Conservation (phyloP, 2,329 filamentous ascomycete species). For the Fusarium protoensiforme region DNA sequence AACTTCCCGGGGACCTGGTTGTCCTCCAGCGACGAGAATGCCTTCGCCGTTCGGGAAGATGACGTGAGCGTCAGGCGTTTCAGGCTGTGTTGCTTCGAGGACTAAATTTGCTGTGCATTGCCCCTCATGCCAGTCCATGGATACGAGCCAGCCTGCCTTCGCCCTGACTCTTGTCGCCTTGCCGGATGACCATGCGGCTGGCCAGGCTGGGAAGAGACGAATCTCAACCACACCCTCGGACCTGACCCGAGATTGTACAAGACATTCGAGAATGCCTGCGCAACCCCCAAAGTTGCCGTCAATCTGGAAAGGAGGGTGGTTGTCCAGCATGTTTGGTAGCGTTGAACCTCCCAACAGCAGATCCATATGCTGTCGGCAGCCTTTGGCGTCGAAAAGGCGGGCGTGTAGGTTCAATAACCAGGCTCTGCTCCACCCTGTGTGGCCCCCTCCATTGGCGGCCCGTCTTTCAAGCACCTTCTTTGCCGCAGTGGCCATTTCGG, state of each 20-base stretch:
- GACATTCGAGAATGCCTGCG: slow-evolving; percentile 35
- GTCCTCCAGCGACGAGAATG: not conserved
- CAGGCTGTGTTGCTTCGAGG: slow-evolving; percentile 3
- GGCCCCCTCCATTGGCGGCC: slow-evolving; percentile 52
- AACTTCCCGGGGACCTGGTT: not conserved
- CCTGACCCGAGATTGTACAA: slow-evolving; percentile 30
- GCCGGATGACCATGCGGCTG: slow-evolving; percentile 16
- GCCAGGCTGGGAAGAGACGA: slow-evolving; percentile 31
- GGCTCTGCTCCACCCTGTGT: slow-evolving; percentile 63
- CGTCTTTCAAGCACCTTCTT: slow-evolving; percentile 43
- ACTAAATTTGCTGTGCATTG: not conserved
- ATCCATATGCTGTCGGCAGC: slow-evolving; percentile 29
- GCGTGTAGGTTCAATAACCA: slow-evolving; percentile 63
- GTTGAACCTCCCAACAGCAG: slow-evolving; percentile 27
- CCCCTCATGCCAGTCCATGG: slow-evolving; percentile 23
- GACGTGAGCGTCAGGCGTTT: slow-evolving; percentile 9
- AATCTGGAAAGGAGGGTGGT: slow-evolving; percentile 44
- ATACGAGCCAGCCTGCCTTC: slow-evolving; percentile 27
- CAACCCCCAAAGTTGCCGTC: slow-evolving; percentile 45
- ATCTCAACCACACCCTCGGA: slow-evolving; percentile 14
- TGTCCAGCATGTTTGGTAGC: slow-evolving; percentile 32
- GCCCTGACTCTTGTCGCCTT: not conserved
- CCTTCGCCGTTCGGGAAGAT: not conserved
- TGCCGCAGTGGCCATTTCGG: slow-evolving; percentile 43
- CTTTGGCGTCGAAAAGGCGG: slow-evolving; percentile 46